Base-by-base conservation (phyloP, 805 yeast genomes). In the Kodamaea restingae region DNA sequence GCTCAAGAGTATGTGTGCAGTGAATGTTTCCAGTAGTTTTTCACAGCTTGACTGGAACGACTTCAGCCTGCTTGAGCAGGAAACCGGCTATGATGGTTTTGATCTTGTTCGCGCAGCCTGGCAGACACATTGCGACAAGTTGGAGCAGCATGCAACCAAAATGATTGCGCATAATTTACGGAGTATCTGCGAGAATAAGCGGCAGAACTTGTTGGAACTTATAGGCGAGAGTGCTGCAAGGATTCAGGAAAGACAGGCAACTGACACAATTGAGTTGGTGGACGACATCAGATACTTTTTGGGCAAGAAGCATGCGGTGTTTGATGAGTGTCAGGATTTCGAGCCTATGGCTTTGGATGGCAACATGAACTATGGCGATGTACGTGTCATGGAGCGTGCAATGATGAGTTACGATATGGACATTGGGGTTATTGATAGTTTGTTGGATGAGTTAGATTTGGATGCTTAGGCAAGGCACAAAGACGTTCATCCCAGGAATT, bases 251-350 rank as follows among this genome's bases (percentile, higher is more conserved):
- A 70, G 93, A 52, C 80, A 85, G 48, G 86, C 79, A 43, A 81
- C 84, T 0, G 95, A 85, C 60, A 81, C 91, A 1, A 81, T 85
- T 52, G 95, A 85, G 50, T 63, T 85, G 48, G 67, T 85, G 18
- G 95, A 84, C 58, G 95, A 84, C 60, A 80, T 85, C 8, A 65
- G 88, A 46, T 85, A 72, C 56, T 81, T 79, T 46, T 56, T 85
- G 33, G 51, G 63, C 9, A 66, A 70, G 49, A 63, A 62, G 47
- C 58, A 65, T 39, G 54, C 55, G 1, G 58, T 63, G 5, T 44
- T 45, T 39, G 61, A 20, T 8, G 22, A 54, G 27, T 59, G 52
- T 9, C 46, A 50, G n/a, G 43, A 47, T 18, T 54, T 58, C 36
- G 57, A 52, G 29, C 56, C 59, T 3, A 39, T 48, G 22, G 52